Conservation (phyloP, 1,284 basidiomycete species). For the Afroboletus lepidellus region DNA sequence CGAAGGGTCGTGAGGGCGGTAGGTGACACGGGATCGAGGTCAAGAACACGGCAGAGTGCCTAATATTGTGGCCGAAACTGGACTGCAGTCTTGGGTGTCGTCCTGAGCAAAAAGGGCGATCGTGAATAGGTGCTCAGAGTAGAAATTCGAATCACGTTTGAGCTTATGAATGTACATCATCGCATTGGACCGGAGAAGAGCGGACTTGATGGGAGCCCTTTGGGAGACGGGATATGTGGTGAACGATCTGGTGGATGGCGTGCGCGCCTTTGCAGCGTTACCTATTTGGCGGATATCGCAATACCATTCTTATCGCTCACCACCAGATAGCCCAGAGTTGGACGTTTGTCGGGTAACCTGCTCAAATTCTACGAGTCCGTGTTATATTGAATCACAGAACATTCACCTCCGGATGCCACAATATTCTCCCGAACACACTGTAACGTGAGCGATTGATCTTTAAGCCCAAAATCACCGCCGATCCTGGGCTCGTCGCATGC, state of each 20-base stretch:
- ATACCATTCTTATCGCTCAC: conserved; percentile 32
- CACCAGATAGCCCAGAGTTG: conserved; percentile 71
- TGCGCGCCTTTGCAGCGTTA: conserved; percentile 53
- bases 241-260: conserved; percentile 72
- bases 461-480: conserved; percentile 75
- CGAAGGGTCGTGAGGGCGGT: conserved; percentile 49
- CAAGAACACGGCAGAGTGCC: conserved; percentile 54
- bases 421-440: conserved; percentile 31
- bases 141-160: background rate
- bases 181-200: conserved; percentile 69
- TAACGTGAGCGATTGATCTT: conserved; percentile 50
- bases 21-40: conserved; percentile 51
- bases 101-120: conserved; percentile 24
- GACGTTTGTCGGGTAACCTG: conserved; percentile 58
- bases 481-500: conserved; percentile 59
- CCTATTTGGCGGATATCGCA: background rate
- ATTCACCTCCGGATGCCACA: conserved; percentile 34
- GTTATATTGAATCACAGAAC: no score
- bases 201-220: conserved; percentile 66
- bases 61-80: conserved; percentile 62
- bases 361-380: conserved; percentile 51
- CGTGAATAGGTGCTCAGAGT: background rate
- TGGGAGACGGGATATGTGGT: conserved; percentile 64
- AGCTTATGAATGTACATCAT: conserved; percentile 49
- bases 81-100: conserved; percentile 53